Base-by-base conservation (phyloP, 23 red algal genomes). In the Gracilaria caudata region DNA sequence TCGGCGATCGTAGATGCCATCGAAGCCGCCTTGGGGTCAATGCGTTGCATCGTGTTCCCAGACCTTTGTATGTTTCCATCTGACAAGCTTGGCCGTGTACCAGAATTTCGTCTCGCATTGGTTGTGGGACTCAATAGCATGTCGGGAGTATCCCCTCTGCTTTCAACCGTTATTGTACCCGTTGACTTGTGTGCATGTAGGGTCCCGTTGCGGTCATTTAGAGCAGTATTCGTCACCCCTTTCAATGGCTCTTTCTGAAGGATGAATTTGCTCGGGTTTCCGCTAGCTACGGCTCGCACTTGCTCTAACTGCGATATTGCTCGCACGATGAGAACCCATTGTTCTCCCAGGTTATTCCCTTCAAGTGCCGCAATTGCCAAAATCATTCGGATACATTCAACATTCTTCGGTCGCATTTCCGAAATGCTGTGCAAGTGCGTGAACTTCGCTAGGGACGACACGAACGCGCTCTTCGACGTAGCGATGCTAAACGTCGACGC, bases 271-370 rank as follows among this genome's bases (percentile, higher is more conserved):
- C 37, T 63, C 7, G 74, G 74, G 40, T 90, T 90, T 9, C 86
- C 86, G 51, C 29, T 71, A 1, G 75, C 86, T 28, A 90, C 86
- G 6, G 86, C 90, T 35, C 95, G 89, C 4, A 93, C 71, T 55
- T 90, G 89, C 61, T 98, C 83, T 10, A 98, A 77, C 40, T 91
- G 90, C 25, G 91, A 94, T 34, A 98, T 86, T 16, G 95, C 95
- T 47, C 92, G 74, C 46, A 98, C 80, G 57, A 98, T 90, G 5
- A 84, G 58, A 26, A 90, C 80, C 95, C 95, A 98, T 46, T 91
- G 90, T 39, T 98, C 95, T 4, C 95, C 95, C 32, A 98, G 95
- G 68, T 84, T 91, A 55, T 98, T 83, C 0, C 95, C 95, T 58
- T 94, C 95, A 55, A 82, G 68, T 13, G 90, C 80, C 3, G 95